These are phyloP conservation scores for Mortierella sp. DNA, from an alignment of 371 early-diverging fungal genomes.

Conservation along the genomic window DNA sequence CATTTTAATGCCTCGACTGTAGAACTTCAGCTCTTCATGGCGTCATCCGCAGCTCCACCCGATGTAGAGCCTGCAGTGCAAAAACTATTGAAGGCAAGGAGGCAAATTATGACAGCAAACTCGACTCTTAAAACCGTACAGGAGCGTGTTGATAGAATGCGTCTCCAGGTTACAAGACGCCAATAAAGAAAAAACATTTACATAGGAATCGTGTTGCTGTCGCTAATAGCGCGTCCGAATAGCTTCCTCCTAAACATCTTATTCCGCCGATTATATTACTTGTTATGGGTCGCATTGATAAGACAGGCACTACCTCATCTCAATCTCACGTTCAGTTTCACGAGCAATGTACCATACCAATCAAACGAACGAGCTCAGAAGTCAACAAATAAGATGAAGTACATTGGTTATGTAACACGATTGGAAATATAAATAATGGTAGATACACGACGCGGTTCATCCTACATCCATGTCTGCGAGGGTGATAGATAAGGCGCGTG, in stretches of 20 bases:
- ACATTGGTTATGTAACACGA: too few species aligned
- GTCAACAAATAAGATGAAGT: too few species aligned
- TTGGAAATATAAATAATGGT: background rate
- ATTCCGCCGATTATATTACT: too few species aligned
- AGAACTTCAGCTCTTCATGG: slow-evolving; percentile 66
- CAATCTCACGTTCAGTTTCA: too few species aligned
- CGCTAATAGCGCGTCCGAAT: too few species aligned
- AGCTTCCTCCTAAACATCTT: too few species aligned
- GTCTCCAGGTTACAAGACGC: slow-evolving; percentile 34
- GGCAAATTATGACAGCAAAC: slow-evolving; percentile 61
- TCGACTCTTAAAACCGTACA: slow-evolving; percentile 62
- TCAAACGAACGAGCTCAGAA: too few species aligned
- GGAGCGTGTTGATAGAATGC: slow-evolving; percentile 64
- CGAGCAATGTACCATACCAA: too few species aligned
- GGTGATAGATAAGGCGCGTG: background rate
- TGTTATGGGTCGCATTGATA: too few species aligned
- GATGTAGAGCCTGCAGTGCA: slow-evolving; percentile 64
- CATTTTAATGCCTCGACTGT: background rate
- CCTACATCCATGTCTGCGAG: background rate
- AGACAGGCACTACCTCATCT: too few species aligned
- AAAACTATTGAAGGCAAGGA: slow-evolving; percentile 63
- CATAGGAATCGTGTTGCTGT: too few species aligned
- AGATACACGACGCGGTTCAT: background rate
- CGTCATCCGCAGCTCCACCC: slow-evolving; percentile 66
- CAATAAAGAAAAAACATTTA: slow-evolving; percentile 10